Base-by-base conservation (phyloP, 192 early-diverging fungal genomes). In the Coemansia sp. region DNA sequence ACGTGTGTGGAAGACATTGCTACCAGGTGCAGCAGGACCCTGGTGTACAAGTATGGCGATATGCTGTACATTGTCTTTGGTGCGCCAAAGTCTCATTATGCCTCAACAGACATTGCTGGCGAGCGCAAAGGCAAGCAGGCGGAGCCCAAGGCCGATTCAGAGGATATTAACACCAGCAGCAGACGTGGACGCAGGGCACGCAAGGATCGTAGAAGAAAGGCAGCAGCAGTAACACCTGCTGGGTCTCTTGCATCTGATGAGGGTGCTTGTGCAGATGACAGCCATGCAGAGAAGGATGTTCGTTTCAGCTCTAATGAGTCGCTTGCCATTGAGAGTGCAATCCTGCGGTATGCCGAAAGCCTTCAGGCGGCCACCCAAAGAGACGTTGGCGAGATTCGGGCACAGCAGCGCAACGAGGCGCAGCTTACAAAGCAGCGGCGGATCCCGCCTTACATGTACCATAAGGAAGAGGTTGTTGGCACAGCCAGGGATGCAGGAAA, bases 41-140 rank as follows among this genome's bases (percentile, higher is more conserved):
- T 81, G 43, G 78, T 57, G 60, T 81, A 81, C 66, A 81, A 74
- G 50, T 81, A 65, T 43, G 78, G 78, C 43, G 69, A 81, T n/a
- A 65, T 81, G 63, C 58, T 75, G 47, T 72, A 69, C 56, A 38
- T 78, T 59, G 57, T 59, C 16, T 59, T 59, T 59, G 57, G 57
- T 16, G 57, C 57, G 3, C 38, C 57, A 41, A 41, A 19, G 57
- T 8, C 16, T 4, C 37, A 59, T 18, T 45, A 32, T 69, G 7
- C 43, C 61, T 56, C 49, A 52, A 1, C 58, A 41, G 11, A 13
- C 42, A 6, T 18, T 60, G n/a, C 32, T 38, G 26, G 15, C 12
- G 23, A 70, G 18, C 45, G 48, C 32, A 52, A 52, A 15, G 37
- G 38, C 6, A 42, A 48, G 57, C 32, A 59, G 37, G 23, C 13